phyloP scores from a whole-genome alignment of 2,329 filamentous ascomycete genomes.

The Aspergillus sp. region DNA sequence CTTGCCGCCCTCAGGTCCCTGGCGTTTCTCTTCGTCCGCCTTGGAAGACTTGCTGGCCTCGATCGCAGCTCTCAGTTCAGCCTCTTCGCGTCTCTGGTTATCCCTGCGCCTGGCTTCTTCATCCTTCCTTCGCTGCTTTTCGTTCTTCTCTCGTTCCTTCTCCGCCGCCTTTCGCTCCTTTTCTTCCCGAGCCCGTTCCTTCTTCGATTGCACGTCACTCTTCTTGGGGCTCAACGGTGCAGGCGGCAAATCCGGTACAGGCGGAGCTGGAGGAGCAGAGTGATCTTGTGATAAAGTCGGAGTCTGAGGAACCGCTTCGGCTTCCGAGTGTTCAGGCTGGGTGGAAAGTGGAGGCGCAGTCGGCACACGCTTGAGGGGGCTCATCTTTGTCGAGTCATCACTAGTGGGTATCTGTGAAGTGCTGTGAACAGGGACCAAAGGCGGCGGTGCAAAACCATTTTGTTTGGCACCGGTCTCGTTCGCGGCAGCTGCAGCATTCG shows the following conservation, averaged over 20 bases:
- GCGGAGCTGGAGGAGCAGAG: constrained; percentile 11
- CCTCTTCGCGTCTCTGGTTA: constrained; percentile 45
- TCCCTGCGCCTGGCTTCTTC: constrained; percentile 44
- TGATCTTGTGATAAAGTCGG: constrained; percentile 5
- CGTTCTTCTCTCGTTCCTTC: constrained; percentile 43
- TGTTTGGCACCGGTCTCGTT: constrained; percentile 20
- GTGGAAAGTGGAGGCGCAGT: constrained; percentile 41
- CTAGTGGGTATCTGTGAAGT: constrained; percentile 26
- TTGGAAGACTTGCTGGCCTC: constrained; percentile 58
- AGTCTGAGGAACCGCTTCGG: constrained; percentile 6
- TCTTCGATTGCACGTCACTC: constrained; percentile 58
- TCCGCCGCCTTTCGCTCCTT: constrained; percentile 47
- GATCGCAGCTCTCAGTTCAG: constrained; percentile 54
- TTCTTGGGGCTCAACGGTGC: constrained; percentile 44
- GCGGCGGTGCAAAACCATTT: constrained; percentile 23
- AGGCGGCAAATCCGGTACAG: constrained; percentile 24
- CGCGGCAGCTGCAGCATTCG: constrained; percentile 41
- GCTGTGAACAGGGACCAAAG: constrained; percentile 32
- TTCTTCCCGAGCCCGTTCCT: constrained; percentile 50
- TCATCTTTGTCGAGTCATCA: constrained; percentile 26
- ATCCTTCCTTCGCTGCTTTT: constrained; percentile 47
- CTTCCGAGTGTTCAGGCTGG: constrained; percentile 22
- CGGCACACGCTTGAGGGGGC: constrained; percentile 29
- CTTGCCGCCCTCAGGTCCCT: constrained; percentile 22
- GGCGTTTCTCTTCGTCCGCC: constrained; percentile 41